A percentile compares a stretch with the other conserved stretches of the same genome.
Evolutionary conservation across 768 basidiomycete genomes (phyloP).

Genomic region (Rhodotorula taiwanensis): DNA sequence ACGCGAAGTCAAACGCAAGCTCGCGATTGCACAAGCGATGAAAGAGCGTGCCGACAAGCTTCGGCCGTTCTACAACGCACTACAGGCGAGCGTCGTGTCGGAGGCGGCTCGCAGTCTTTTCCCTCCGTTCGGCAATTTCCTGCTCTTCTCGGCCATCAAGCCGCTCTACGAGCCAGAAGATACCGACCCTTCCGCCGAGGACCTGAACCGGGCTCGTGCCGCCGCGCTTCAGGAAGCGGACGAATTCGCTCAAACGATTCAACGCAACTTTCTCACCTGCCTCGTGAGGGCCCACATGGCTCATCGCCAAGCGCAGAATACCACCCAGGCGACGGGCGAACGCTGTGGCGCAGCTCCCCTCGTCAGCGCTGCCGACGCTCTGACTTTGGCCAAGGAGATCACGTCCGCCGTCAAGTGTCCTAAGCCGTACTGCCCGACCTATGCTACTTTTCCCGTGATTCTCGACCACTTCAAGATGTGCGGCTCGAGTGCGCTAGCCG

Average conservation of each 20-base stretch:
- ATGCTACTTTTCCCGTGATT: slow-evolving; percentile 9
- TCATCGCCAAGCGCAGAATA: no score
- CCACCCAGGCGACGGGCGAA: no score
- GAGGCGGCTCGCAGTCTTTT: slow-evolving; percentile 1
- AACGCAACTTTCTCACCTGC: not conserved
- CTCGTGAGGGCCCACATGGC: slow-evolving; percentile 2
- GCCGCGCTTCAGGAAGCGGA: not conserved
- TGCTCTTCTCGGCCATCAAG: slow-evolving; percentile 5
- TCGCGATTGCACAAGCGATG: not conserved
- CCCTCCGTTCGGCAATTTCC: slow-evolving; percentile 29
- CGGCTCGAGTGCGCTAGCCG: not conserved
- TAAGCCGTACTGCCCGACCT: not conserved
- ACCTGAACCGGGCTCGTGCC: not conserved
- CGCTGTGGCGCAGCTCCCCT: not conserved
- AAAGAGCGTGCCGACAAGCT: not conserved
- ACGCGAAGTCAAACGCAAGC: not conserved
- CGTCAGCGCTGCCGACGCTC: no score
- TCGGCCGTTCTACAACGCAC: slow-evolving; percentile 2
- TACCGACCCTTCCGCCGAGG: not conserved
- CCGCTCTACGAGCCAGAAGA: slow-evolving; percentile 11
- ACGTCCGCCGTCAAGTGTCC: slow-evolving; percentile 6
- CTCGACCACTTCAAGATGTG: slow-evolving; percentile 23
- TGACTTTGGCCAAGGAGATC: not conserved
- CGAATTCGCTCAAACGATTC: not conserved
- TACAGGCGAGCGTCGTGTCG: not conserved